These are phyloP conservation scores for Schoenoplectus tabernaemontani DNA, from an alignment of 202 grass and related monocot genomes.

Conservation along the genomic window DNA sequence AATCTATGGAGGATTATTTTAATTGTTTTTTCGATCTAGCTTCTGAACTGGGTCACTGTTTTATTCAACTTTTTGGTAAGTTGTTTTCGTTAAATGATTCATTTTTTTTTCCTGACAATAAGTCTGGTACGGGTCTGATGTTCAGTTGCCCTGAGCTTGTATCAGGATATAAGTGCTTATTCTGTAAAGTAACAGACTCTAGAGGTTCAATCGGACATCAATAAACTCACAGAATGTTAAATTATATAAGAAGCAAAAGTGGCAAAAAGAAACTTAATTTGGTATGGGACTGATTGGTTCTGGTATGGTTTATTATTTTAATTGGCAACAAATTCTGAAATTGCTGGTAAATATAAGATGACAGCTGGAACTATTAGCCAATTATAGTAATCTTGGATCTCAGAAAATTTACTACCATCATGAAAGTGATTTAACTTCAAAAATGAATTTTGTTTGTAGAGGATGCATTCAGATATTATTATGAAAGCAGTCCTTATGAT, in stretches of 20 bases:
- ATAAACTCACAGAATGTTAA: background rate
- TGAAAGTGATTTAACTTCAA: background rate
- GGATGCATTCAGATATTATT: slow-evolving; percentile 23
- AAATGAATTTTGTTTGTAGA: slow-evolving; percentile 3
- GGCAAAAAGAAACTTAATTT: background rate
- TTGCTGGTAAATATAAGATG: background rate
- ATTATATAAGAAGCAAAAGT: background rate
- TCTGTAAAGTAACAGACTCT: background rate
- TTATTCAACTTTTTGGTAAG: slow-evolving; percentile 60
- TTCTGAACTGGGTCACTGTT: slow-evolving; percentile 43
- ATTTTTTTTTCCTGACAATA: background rate
- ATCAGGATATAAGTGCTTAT: background rate
- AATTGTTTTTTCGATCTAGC: slow-evolving; percentile 38
- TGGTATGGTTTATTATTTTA: background rate
- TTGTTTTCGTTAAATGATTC: background rate
- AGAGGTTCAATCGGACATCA: background rate
- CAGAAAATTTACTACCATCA: background rate
- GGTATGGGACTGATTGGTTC: background rate
- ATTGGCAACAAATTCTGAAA: background rate
- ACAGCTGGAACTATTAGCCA: background rate
- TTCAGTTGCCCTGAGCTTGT: background rate
- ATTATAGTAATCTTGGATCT: background rate
- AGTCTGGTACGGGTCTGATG: background rate
- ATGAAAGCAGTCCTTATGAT: slow-evolving; percentile 1
- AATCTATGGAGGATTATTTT: slow-evolving; percentile 66